Conservation (phyloP, 225 moss, liverwort and hornwort genomes). For the Straminergon stramineum region DNA sequence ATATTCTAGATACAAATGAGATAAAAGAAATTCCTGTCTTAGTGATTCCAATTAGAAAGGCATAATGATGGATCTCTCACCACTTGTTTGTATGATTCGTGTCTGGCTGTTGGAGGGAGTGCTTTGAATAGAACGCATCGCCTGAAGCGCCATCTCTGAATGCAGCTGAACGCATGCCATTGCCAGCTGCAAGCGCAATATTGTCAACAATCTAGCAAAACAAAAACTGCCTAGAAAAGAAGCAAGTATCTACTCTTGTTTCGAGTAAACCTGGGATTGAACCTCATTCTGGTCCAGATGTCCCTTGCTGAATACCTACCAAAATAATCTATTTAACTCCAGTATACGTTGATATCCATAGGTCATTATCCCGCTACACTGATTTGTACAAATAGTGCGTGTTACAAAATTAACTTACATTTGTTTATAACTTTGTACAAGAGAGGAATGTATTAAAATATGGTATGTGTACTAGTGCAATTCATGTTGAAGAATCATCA, state of each 20-base stretch:
- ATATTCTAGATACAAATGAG: neutral
- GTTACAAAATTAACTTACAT: neutral
- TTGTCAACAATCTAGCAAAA: neutral
- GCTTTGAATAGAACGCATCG: conserved; percentile 50
- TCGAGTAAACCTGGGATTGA: neutral
- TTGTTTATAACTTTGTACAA: neutral
- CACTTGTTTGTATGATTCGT: neutral
- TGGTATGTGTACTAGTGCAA: no score
- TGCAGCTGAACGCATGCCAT: conserved; percentile 84
- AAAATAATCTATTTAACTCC: neutral
- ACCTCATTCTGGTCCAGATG: neutral
- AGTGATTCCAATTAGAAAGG: conserved; percentile 17
- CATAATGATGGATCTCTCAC: conserved; percentile 33
- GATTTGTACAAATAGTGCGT: neutral
- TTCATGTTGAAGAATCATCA: neutral
- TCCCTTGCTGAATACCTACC: neutral
- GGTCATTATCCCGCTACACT: neutral
- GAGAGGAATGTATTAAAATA: neutral
- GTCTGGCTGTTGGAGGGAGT: conserved; percentile 15
- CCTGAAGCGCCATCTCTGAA: conserved; percentile 92
- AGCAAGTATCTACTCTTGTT: neutral
- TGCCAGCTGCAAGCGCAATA: conserved; percentile 60
- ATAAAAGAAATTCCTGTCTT: neutral
- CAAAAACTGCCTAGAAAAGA: neutral
- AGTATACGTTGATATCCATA: neutral